Base-by-base conservation (phyloP, 75 land plant genomes). In the Pseudotsuga menziesii region DNA sequence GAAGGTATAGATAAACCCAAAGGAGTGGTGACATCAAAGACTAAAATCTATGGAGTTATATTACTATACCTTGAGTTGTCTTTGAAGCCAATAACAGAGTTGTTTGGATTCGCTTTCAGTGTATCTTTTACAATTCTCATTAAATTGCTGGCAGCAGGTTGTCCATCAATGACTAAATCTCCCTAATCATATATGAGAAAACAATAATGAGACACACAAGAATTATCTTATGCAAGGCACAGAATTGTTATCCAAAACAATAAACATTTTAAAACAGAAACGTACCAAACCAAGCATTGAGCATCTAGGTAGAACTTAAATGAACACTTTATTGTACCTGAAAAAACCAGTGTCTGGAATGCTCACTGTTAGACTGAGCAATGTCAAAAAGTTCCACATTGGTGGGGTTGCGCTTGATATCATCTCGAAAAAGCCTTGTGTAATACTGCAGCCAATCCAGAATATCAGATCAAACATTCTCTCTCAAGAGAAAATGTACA, bases 351-450 rank as follows among this genome's bases (percentile, higher is more conserved):
- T 96, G 98, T 62, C 99, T 79, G 80, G 95, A 92, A 76, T 96
- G 99, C 78, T 96, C 99, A 79, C 97, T 94, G 76, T 96, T 96
- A 16, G 99, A 96, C 77, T 96, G 99, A 1, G 99, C 99, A 81
- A 96, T 94, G 75, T 96, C 99, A 90, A 96, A 96, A 58, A 96
- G 87, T 79, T 96, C 99, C 12, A 96, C 99, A 74, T 90, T 94
- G 44, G 99, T 94, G 5, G 99, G 99, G 66, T 96, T 85, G 23
- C 99, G 83, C 79, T 92, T 94, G 59, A 96, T 94, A 29, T 96
- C 99, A 76, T 91, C 88, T 72, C 75, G 80, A 56, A 96, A 96
- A 20, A 96, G 91, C 57, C 72, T 66, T n/a, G 91, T 94, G 71
- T 96, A 96, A 76, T 90, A 94, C 84, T 90, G 80, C 39, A 92